Percentiles rank a stretch among this genome's conserved stretches.
Evolutionary conservation across 768 basidiomycete species (phyloP).

Genomic region (Tubosaeta brunneosetosa): DNA sequence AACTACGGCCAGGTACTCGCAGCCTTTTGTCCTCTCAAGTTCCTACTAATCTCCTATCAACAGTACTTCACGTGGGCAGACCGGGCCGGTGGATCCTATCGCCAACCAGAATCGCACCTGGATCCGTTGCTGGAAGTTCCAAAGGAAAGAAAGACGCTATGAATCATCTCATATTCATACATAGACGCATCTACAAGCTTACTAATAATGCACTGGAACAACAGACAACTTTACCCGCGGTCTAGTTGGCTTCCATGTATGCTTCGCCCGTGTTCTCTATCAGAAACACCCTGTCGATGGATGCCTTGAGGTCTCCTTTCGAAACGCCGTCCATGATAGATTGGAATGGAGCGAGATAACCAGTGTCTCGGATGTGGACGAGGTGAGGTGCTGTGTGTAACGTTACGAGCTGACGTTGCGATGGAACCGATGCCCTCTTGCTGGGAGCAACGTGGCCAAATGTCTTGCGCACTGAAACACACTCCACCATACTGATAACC

Average conservation of each 20-base stretch:
- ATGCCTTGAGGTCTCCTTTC: background rate
- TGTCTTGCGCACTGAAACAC: background rate
- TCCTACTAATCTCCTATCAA: constrained; percentile 16
- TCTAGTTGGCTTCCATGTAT: no score
- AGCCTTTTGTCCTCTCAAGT: constrained; percentile 36
- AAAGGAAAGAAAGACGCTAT: constrained; percentile 25
- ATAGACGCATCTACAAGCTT: constrained; percentile 12
- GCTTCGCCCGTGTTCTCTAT: no score
- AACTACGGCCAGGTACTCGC: constrained; percentile 87
- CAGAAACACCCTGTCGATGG: background rate
- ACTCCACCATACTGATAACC: background rate
- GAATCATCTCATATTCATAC: background rate
- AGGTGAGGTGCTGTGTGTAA: background rate
- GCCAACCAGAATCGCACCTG: constrained; percentile 75
- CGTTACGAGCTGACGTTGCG: background rate
- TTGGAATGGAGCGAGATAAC: background rate
- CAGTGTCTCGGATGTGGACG: background rate
- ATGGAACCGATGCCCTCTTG: background rate
- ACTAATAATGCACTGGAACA: constrained; percentile 12
- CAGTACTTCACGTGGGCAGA: constrained; percentile 98
- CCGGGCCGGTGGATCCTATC: constrained; percentile 76
- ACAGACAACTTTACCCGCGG: background rate
- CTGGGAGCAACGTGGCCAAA: background rate
- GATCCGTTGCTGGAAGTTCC: constrained; percentile 75
- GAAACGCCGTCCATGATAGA: no score